These are phyloP conservation scores for Flaveria brownii DNA, from an alignment of 129 eudicot species.

Conservation along the genomic window DNA sequence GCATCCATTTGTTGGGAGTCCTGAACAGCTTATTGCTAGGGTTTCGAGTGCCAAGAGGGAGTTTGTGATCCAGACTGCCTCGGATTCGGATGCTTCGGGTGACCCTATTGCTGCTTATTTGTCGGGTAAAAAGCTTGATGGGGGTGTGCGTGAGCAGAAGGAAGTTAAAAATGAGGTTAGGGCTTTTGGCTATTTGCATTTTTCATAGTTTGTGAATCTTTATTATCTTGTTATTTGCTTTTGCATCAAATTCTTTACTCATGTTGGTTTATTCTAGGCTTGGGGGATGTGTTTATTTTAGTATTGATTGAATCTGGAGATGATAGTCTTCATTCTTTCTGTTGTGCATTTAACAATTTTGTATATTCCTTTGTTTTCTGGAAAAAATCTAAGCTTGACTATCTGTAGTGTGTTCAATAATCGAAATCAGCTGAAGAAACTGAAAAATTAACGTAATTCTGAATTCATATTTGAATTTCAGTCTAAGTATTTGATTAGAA, in stretches of 20 bases:
- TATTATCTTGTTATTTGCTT: background rate
- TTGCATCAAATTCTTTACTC: too few relatives aligned
- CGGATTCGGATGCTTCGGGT: conserved; percentile 54
- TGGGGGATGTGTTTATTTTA: too few relatives aligned
- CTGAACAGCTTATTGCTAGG: conserved; percentile 63
- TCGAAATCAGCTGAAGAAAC: too few relatives aligned
- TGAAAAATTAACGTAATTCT: background rate
- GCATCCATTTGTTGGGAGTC: conserved; percentile 72
- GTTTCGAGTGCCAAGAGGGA: conserved; percentile 46
- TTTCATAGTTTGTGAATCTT: background rate
- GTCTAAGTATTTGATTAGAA: background rate
- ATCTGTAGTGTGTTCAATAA: background rate
- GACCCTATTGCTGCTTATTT: conserved; percentile 56
- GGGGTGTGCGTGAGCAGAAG: conserved; percentile 25
- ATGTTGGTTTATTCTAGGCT: too few relatives aligned
- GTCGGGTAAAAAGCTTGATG: conserved; percentile 35
- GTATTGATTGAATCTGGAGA: too few relatives aligned
- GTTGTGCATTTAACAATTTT: too few relatives aligned
- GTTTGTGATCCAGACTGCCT: conserved; percentile 59
- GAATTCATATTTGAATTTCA: background rate
- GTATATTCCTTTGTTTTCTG: too few relatives aligned
- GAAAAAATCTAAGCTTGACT: too few relatives aligned
- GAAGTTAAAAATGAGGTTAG: conserved; percentile 41
- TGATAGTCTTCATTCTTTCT: too few relatives aligned
- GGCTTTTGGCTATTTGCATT: background rate